These are phyloP conservation scores for Dictyophora rubrovolvata DNA, from an alignment of 768 basidiomycete species.

Conservation along the genomic window DNA sequence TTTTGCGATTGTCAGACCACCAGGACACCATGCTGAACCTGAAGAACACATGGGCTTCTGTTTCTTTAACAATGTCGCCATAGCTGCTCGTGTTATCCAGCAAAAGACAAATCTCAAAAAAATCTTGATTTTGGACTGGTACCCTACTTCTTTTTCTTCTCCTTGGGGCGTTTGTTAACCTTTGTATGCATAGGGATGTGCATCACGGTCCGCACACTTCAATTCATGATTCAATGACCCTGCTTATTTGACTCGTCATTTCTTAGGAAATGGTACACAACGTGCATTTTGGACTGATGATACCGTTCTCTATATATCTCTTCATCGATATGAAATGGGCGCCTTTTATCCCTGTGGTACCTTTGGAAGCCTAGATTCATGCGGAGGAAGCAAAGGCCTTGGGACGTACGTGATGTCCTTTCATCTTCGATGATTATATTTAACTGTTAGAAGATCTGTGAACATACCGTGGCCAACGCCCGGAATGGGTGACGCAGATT, in stretches of 20 bases:
- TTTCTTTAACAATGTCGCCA: constrained; percentile 97
- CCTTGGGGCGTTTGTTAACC: background rate
- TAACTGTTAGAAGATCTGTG: constrained; percentile 53
- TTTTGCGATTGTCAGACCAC: constrained; percentile 93
- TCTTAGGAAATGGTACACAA: constrained; percentile 89
- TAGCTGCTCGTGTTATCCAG: constrained; percentile 78
- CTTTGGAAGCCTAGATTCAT: constrained; percentile 79
- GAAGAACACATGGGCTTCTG: constrained; percentile 99
- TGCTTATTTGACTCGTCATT: background rate
- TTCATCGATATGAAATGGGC: constrained; percentile 92
- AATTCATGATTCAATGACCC: background rate
- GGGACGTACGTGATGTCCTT: constrained; percentile 58
- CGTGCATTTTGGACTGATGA: constrained; percentile 92
- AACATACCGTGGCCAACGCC: constrained; percentile 89
- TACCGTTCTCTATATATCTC: constrained; percentile 82
- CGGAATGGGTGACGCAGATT: constrained; percentile 92
- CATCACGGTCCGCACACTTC: constrained; percentile 61
- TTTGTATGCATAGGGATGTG: constrained; percentile 62
- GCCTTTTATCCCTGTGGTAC: constrained; percentile 88
- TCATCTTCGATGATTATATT: background rate
- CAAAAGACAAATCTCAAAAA: constrained; percentile 58
- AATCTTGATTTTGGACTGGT: constrained; percentile 95
- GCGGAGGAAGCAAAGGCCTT: constrained; percentile 71
- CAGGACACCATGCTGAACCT: constrained; percentile 97
- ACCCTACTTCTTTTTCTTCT: constrained; percentile 20